Conservation (phyloP, 192 early-diverging fungal species). For the Backusella sp. region DNA sequence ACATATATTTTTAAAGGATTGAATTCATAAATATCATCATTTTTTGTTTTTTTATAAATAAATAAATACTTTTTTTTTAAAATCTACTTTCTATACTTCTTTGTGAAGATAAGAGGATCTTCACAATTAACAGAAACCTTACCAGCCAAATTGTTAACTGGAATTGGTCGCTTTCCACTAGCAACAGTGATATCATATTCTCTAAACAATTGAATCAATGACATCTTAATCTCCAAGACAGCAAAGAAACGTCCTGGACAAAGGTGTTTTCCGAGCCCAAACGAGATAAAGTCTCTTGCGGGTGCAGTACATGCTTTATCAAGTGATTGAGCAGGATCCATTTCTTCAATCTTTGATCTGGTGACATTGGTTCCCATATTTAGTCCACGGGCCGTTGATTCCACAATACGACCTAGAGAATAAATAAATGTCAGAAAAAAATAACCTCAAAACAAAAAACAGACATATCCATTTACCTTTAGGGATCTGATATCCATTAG, state of each 20-base stretch:
- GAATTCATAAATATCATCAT: neutral
- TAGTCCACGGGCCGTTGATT: slow-evolving; percentile 14
- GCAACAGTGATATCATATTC: slow-evolving; percentile 12
- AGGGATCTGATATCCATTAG: slow-evolving; percentile 27
- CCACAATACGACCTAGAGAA: slow-evolving; percentile 12
- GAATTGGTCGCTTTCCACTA: slow-evolving; percentile 3
- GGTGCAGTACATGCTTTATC: neutral
- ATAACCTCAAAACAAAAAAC: neutral
- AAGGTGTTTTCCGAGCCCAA: slow-evolving; percentile 24
- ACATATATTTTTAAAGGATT: neutral
- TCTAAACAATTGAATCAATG: slow-evolving; percentile 8
- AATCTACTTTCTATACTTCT: neutral
- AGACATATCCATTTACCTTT: neutral
- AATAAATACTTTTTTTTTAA: neutral
- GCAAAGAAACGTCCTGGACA: slow-evolving; percentile 34
- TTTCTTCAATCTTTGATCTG: slow-evolving; percentile 1
- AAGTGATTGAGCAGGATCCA: slow-evolving; percentile 15
- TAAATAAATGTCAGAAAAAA: neutral
- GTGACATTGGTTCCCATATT: slow-evolving; percentile 16
- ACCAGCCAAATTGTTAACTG: slow-evolving; percentile 11
- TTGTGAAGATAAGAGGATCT: slow-evolving; percentile 13
- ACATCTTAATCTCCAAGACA: slow-evolving; percentile 28
- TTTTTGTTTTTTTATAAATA: neutral
- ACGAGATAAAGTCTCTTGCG: slow-evolving; percentile 13
- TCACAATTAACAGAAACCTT: neutral